These are phyloP conservation scores for Staphylotrichum tortipilum DNA, from an alignment of 495 filamentous ascomycete species.

Conservation along the genomic window DNA sequence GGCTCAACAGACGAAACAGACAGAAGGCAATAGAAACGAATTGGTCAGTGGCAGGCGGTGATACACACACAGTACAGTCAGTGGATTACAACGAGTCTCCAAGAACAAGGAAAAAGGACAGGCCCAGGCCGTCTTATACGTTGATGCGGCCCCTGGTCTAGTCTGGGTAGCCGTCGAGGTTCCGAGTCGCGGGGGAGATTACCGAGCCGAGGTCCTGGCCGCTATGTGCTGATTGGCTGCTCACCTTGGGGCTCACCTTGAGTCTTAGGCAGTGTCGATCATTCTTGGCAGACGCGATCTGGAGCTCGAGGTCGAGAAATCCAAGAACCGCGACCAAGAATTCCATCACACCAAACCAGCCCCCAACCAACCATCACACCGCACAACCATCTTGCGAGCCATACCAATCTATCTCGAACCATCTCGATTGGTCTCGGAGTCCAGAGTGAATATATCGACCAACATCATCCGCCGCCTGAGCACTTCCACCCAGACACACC, in stretches of 20 bases:
- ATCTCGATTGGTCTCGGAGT: too few species aligned
- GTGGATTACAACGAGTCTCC: background rate
- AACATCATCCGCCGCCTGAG: too few species aligned
- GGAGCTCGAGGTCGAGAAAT: background rate
- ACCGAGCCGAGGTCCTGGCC: constrained; percentile 20
- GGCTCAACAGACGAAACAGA: too few species aligned
- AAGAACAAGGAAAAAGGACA: too few species aligned
- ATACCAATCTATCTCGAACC: background rate
- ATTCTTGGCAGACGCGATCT: constrained; percentile 6
- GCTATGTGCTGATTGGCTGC: constrained; percentile 17
- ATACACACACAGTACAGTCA: background rate
- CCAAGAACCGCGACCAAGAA: background rate
- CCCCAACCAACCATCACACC: too few species aligned
- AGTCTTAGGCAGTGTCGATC: constrained; percentile 3
- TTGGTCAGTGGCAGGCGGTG: too few species aligned
- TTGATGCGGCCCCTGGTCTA: background rate
- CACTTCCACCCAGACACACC: too few species aligned
- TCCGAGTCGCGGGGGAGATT: background rate
- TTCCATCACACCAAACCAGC: background rate
- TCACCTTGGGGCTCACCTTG: constrained; percentile 18
- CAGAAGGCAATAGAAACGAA: too few species aligned
- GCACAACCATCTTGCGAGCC: background rate
- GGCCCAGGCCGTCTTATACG: constrained; percentile 2
- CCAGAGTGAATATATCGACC: too few species aligned
- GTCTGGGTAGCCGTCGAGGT: background rate